Base-by-base conservation (phyloP, 805 yeast species). In the Grigorovia humatica region DNA sequence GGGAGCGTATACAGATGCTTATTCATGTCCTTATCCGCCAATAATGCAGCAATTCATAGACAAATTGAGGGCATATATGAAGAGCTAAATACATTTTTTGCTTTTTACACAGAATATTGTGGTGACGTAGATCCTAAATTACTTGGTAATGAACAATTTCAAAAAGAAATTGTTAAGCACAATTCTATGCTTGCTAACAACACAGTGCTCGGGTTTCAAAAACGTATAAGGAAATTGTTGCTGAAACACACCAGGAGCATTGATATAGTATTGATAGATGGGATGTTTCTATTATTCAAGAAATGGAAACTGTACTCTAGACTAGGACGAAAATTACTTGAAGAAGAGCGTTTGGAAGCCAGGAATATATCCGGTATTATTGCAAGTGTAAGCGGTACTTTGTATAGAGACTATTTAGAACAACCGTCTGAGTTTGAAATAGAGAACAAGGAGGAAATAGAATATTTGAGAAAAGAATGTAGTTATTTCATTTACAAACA, bases 341-440 rank as follows among this genome's bases (percentile, higher is more conserved):
- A 68, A 58, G 58, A 75, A 59, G 68, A 79, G 64, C 53, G 66
- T 46, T 58, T 70, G 9, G 75, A 80, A 27, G 80, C 81, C 65
- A 72, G 85, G 58, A 84, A 82, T 60, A 82, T 76, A 61, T 81
- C 88, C 1, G 93, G 91, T 9, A 81, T 83, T 54, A 65, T 87
- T 54, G 87, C 88, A 2, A 79, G 88, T 0, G 70, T 83, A 0
- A 77, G 87, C 48, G 88, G 95, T 45, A 74, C 82, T 15, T 77
- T 84, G 52, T 62, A 83, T 51, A 55, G 59, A 48, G 53, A 32
- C 11, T 49, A 51, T 43, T 38, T 30, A 18, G 53, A 47, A 44
- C 15, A 32, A n/a, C 49, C 49, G 2, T 17, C 18, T 17, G 17
- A 32, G 9, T 49, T 44, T 19, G 29, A 53, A 32, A 55, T 60